Evolutionary conservation across 257 asterid species (phyloP), one percentile per base, ranked within the genome.

Genomic region (Solanum gracilifrons): DNA sequence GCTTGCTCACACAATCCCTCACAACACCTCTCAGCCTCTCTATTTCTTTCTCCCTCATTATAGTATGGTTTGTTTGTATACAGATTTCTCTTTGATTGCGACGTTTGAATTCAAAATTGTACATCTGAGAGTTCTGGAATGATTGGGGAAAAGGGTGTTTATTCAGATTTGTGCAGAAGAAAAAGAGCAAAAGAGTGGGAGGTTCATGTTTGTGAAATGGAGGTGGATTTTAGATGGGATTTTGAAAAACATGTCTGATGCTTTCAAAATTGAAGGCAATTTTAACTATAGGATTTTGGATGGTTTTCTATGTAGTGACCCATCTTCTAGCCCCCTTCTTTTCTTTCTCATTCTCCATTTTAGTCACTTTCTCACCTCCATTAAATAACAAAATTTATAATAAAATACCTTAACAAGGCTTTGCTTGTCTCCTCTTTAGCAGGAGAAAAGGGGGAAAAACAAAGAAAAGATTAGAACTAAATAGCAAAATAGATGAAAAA

Each of bases 1-100:
- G 99, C 90, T 97, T 97, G 95, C 99, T 96, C 66, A 95, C 97
- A 87, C 99, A 97, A 91, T 97, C 99, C 55, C 99, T 92, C 27
- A 97, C 21, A 48, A 15, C 60, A 48, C 60, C 60, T 48, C 3
- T 15, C 95, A 72, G 95, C 98, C 91, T 95, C 94, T 94, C 99
- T 5, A 95, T 92, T 87, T 94, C 95, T 92, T 93, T 98, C 87
- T 97, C 98, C 95, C 92, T 94, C 99, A 95, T 96, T 77, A 33
- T 39, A 35, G 62, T 33, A 51, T 51, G 62, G 62, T 51, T 16
- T 51, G 62, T 51, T 51, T 23, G 29, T 25, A 32, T 36, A 23
- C 31, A 25, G 20, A 18, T 39, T 76, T n/a, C 12, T 41, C 21
- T 37, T 76, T 25, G 23, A n/a, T 11, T 10, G 62, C 1, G 46